Conservation (phyloP, 768 basidiomycete genomes). For the Exidia glandulosa region DNA sequence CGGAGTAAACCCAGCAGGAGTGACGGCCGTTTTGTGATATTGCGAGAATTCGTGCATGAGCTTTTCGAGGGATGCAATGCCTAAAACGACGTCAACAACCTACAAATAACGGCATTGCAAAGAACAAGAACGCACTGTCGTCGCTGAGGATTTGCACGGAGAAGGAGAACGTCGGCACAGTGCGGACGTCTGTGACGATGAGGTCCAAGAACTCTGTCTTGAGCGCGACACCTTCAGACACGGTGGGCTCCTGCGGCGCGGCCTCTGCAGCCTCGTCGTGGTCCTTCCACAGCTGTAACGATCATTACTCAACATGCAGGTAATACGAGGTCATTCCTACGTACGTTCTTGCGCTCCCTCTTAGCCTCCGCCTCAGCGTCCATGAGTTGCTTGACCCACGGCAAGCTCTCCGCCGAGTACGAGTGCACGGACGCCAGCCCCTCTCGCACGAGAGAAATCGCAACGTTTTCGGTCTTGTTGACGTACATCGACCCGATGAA, state of each 20-base stretch:
- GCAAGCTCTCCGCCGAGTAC: slow-evolving; percentile 73
- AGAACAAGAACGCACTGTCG: slow-evolving; percentile 46
- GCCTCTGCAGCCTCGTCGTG: slow-evolving; percentile 67
- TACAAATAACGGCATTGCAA: neutral
- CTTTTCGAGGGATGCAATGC: slow-evolving; percentile 84
- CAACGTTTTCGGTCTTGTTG: slow-evolving; percentile 81
- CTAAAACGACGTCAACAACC: slow-evolving; percentile 34
- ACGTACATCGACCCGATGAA: slow-evolving; percentile 84
- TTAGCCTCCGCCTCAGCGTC: slow-evolving; percentile 90
- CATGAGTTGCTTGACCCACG: slow-evolving; percentile 70
- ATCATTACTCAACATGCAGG: neutral
- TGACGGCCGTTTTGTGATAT: slow-evolving; percentile 60
- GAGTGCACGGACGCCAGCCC: slow-evolving; percentile 82
- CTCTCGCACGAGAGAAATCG: slow-evolving; percentile 71
- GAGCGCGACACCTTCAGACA: slow-evolving; percentile 28
- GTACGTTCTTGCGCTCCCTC: slow-evolving; percentile 60
- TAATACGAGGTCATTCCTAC: slow-evolving; percentile 20
- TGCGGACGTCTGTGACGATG: slow-evolving; percentile 80
- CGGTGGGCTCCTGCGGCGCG: slow-evolving; percentile 27
- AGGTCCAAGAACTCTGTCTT: slow-evolving; percentile 86
- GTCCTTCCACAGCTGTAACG: slow-evolving; percentile 85
- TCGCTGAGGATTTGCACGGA: slow-evolving; percentile 90
- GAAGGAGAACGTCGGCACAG: slow-evolving; percentile 65
- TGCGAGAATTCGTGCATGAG: slow-evolving; percentile 90
- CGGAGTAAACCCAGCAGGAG: slow-evolving; percentile 63